Conservation (phyloP, 371 early-diverging fungal species). For the Choanephora cucurbitarum region DNA sequence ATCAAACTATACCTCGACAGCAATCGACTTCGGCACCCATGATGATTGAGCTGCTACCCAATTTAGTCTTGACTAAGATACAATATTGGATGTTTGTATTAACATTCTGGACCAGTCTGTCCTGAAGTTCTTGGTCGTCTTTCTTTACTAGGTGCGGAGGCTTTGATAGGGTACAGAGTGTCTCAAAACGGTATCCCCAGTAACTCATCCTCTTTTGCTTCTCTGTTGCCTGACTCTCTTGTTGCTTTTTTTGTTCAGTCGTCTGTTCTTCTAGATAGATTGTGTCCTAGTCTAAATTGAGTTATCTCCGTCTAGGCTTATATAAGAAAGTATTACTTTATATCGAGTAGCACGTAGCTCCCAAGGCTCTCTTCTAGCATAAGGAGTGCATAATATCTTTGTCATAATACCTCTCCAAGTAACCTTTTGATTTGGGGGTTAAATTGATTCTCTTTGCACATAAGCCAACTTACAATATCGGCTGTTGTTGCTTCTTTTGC, state of each 20-base stretch:
- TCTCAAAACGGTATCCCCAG: constrained; percentile 81
- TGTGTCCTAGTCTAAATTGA: constrained; percentile 35
- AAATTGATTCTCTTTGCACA: background rate
- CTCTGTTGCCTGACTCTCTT: constrained; percentile 45
- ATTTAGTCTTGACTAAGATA: constrained; percentile 76
- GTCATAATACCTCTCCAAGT: constrained; percentile 87
- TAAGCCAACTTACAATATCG: constrained; percentile 45
- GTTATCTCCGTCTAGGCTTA: background rate
- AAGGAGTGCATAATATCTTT: constrained; percentile 81
- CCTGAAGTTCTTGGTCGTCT: constrained; percentile 42
- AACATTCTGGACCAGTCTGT: constrained; percentile 52
- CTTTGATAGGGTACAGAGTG: constrained; percentile 57
- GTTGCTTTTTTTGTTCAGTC: constrained; percentile 47
- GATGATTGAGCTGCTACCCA: constrained; percentile 70
- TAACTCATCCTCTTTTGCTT: constrained; percentile 71
- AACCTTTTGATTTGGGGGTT: constrained; percentile 30
- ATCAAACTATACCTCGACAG: constrained; percentile 42
- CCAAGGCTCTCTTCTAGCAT: constrained; percentile 74
- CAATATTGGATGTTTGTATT: constrained; percentile 89
- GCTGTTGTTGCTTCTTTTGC: constrained; percentile 13
- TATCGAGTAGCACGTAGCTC: constrained; percentile 74
- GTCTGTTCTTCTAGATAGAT: constrained; percentile 80
- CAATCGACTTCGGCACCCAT: constrained; percentile 96
- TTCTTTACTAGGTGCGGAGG: constrained; percentile 42
- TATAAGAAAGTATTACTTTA: constrained; percentile 53